phyloP scores from a whole-genome alignment of 108 stramenopile species.

The Pseudonitzschia delicatissima region DNA sequence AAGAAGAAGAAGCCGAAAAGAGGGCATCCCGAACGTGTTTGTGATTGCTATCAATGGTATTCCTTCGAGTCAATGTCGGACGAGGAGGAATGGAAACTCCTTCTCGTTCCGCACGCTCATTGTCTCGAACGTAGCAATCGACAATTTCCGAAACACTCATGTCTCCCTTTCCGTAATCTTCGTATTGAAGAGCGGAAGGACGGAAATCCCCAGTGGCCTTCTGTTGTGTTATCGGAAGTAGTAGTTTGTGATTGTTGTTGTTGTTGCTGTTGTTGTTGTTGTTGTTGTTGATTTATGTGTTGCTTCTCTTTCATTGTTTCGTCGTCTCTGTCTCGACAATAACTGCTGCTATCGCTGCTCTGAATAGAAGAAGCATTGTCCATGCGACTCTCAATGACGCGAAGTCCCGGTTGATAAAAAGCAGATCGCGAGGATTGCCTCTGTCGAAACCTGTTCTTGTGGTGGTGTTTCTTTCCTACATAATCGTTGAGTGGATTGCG shows the following conservation, averaged over 20 bases:
- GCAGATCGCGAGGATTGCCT: background rate
- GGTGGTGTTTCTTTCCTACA: background rate
- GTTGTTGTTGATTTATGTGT: background rate
- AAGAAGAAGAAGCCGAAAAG: background rate
- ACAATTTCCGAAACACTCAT: background rate
- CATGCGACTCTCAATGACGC: background rate
- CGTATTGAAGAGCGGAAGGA: slow-evolving; percentile 9
- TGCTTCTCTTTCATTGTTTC: background rate
- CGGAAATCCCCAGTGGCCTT: background rate
- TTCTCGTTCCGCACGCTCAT: slow-evolving; percentile 7
- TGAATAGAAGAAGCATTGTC: too few relatives aligned
- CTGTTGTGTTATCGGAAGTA: background rate
- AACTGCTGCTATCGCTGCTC: background rate
- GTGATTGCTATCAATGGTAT: background rate
- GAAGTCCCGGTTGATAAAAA: slow-evolving; percentile 5
- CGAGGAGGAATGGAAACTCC: background rate
- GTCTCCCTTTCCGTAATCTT: background rate
- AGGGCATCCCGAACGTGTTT: background rate
- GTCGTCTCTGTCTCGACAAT: background rate
- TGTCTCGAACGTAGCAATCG: slow-evolving; percentile 14
- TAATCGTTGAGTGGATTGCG: background rate
- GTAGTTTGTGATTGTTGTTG: background rate
- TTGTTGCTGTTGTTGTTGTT: background rate
- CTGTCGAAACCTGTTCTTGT: background rate
- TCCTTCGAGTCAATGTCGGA: background rate